Evolutionary conservation across 129 eudicot species (phyloP), one percentile per base, ranked within the genome.

Genomic region (Artemisia annua): DNA sequence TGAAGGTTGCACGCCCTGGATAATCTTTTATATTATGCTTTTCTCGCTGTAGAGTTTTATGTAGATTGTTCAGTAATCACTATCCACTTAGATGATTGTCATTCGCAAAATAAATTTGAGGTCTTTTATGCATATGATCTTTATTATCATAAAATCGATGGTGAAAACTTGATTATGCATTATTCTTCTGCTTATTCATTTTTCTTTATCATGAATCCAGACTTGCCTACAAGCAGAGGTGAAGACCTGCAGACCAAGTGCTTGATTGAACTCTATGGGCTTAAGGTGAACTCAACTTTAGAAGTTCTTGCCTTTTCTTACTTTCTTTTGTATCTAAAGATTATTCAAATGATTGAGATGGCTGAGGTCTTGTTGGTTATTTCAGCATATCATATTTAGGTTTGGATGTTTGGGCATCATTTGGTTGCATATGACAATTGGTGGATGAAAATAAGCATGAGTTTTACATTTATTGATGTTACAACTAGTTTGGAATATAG

Each of bases 161-260:
- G 9, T 12, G 10, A 50, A 52, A 71, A 63, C 82, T 43, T 39
- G 14, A 43, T 16, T 13, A 19, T 10, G 35, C 35, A 30, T 30
- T 30, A 30, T 30, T 30, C 5, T 30, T 30, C 35, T 30, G 35
- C 35, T 15, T 3, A 13, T 52, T 67, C 9, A 67, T 69, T 43
- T 53, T 30, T 63, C 19, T 35, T 63, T 43, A 20, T 53, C 39
- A 46, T 81, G 72, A 32, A 74, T 71, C 72, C 88, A 95, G 99
- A 91, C 73, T 83, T 95, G 80, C 97, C 99, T 55, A 74, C 99
- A 72, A 88, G 81, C 85, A 88, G 96, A 83, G 99, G 99, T n/a
- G 99, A 91, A 78, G 96, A 91, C 73, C 87, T 95, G 75, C 99
- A 95, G 77, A 77, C 97, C 10, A 95, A 89, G 83, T 95, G 99